Evolutionary conservation across 75 land plant genomes (phyloP).

Genomic region (Pinus albicaulis): DNA sequence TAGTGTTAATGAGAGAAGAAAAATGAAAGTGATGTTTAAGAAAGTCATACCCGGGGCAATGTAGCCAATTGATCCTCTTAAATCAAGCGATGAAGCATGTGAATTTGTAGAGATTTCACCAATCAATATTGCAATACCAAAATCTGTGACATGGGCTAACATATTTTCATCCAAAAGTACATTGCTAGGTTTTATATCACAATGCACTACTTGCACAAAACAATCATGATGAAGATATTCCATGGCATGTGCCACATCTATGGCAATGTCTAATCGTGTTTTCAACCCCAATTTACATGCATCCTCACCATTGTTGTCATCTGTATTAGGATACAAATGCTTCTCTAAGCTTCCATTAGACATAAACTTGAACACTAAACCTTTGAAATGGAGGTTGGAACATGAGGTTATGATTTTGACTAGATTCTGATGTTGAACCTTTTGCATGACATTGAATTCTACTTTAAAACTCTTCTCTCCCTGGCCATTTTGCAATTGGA

Average conservation of each 20-base stretch:
- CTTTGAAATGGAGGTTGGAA: not conserved
- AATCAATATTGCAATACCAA: not conserved
- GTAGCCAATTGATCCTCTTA: not conserved
- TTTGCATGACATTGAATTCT: not conserved
- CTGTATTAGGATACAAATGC: not conserved
- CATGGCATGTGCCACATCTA: slow-evolving; percentile 30
- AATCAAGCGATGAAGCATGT: not conserved
- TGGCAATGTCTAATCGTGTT: slow-evolving; percentile 25
- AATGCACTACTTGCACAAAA: too few relatives aligned
- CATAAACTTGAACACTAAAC: not conserved
- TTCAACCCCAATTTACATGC: not conserved
- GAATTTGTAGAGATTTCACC: not conserved
- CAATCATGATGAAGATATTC: slow-evolving; percentile 29
- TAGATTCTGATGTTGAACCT: slow-evolving; percentile 1
- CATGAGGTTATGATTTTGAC: not conserved
- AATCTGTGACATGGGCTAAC: not conserved
- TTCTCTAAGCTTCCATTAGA: slow-evolving; percentile 2
- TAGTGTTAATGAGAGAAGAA: not conserved
- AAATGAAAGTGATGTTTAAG: not conserved
- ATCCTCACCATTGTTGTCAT: too few relatives aligned
- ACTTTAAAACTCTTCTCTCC: not conserved
- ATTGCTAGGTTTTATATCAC: too few relatives aligned
- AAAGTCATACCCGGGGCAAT: not conserved
- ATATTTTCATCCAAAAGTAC: not conserved
- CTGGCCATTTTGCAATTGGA: too few relatives aligned